Evolutionary conservation across 345 rosid species (phyloP).

Genomic region (Bruguiera parviflora): DNA sequence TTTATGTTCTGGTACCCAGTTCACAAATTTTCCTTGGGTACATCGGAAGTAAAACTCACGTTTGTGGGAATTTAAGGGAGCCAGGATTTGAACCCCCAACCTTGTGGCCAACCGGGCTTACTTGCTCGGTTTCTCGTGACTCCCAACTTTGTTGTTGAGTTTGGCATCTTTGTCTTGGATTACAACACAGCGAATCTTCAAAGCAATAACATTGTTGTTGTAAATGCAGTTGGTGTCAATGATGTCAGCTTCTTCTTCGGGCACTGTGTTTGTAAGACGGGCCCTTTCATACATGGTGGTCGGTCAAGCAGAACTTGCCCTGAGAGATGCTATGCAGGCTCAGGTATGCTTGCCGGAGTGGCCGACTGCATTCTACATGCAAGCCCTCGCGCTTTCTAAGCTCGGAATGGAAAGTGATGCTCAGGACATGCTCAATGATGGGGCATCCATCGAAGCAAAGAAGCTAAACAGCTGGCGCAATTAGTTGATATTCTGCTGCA

Average conservation of each 20-base stretch:
- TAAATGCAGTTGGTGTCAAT: constrained; percentile 58
- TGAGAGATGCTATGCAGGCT: constrained; percentile 99
- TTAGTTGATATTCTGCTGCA: background rate
- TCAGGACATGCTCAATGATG: constrained; percentile 96
- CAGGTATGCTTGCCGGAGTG: constrained; percentile 94
- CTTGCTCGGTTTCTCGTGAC: too few species aligned
- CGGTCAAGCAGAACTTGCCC: constrained; percentile 78
- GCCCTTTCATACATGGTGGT: constrained; percentile 75
- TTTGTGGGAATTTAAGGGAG: too few species aligned
- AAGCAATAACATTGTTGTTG: background rate
- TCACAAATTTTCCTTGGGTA: too few species aligned
- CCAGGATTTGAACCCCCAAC: too few species aligned
- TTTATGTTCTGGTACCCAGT: too few species aligned
- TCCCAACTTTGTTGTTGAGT: too few species aligned
- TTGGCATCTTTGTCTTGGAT: too few species aligned
- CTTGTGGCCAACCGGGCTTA: too few species aligned
- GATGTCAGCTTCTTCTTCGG: constrained; percentile 90
- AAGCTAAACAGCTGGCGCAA: constrained; percentile 79
- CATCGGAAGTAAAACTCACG: too few species aligned
- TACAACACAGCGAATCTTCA: too few species aligned
- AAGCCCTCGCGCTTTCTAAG: constrained; percentile 92
- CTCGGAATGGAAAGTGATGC: constrained; percentile 98
- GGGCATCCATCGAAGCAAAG: constrained; percentile 84
- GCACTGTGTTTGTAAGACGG: constrained; percentile 70
- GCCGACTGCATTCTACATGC: constrained; percentile 97